Evolutionary conservation across 371 early-diverging fungal genomes (phyloP).

Genomic region (Rhizopus sp.): DNA sequence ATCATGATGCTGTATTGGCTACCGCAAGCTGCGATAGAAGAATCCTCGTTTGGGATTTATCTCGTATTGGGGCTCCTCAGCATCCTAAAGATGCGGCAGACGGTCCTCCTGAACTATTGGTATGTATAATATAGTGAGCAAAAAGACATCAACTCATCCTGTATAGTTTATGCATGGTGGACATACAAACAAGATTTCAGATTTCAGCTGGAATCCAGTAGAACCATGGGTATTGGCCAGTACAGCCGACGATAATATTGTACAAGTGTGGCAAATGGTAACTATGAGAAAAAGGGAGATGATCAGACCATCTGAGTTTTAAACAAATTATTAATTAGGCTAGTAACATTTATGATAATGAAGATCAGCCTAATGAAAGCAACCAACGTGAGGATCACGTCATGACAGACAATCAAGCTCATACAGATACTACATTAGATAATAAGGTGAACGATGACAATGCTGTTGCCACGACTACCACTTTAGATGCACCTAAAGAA

Average conservation of each 20-base stretch:
- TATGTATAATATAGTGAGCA: conserved; percentile 31
- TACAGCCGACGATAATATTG: conserved; percentile 96
- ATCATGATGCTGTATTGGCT: conserved; percentile 90
- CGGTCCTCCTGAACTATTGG: conserved; percentile 97
- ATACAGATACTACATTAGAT: neutral
- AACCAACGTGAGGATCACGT: neutral
- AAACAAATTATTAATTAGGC: conserved; percentile 7
- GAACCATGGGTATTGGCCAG: conserved; percentile 97
- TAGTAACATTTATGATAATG: conserved; percentile 23
- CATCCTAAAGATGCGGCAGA: conserved; percentile 94
- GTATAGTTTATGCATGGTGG: conserved; percentile 97
- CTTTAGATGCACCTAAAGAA: neutral
- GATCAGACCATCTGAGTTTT: neutral
- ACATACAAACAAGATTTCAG: conserved; percentile 97
- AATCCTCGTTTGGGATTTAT: conserved; percentile 96
- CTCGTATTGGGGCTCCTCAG: conserved; percentile 89
- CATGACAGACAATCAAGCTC: no score
- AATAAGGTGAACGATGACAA: neutral
- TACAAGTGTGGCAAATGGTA: conserved; percentile 99
- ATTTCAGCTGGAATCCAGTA: conserved; percentile 97
- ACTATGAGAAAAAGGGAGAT: conserved; percentile 10
- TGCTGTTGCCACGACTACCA: neutral
- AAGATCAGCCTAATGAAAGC: neutral
- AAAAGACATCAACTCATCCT: conserved; percentile 1
- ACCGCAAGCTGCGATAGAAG: conserved; percentile 93